Evolutionary conservation across 306 rosid species (phyloP).

Genomic region (Astragalus membranaceus): DNA sequence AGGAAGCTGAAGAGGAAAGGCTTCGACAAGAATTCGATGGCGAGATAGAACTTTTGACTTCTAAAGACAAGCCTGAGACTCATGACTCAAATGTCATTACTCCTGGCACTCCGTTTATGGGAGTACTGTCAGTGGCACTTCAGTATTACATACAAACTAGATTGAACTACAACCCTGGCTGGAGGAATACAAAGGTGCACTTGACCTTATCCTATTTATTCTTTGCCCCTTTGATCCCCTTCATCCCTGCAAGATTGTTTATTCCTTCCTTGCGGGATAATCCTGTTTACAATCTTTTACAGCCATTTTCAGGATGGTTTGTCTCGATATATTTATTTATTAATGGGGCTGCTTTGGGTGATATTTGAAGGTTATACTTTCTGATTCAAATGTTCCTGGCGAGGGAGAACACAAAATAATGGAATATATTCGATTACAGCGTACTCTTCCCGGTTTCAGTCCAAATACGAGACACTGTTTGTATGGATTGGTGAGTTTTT

Average conservation of each 20-base stretch:
- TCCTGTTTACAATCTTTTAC: conserved; percentile 39
- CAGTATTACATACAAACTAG: conserved; percentile 83
- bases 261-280: conserved; percentile 39
- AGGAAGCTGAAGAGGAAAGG: conserved; percentile 97
- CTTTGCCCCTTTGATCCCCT: conserved; percentile 22
- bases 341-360: conserved; percentile 54
- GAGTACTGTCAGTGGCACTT: conserved; percentile 74
- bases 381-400: conserved; percentile 94
- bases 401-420: conserved; percentile 98
- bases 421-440: conserved; percentile 74
- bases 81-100: conserved; percentile 87
- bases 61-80: conserved; percentile 70
- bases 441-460: conserved; percentile 73
- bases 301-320: conserved; percentile 39
- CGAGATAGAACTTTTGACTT: conserved; percentile 42
- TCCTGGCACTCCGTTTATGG: conserved; percentile 96
- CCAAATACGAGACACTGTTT: conserved; percentile 87
- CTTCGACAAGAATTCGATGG: conserved; percentile 65
- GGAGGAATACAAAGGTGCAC: conserved; percentile 75
- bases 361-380: conserved; percentile 91
- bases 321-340: conserved; percentile 37
- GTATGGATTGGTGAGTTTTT: conserved; percentile 82
- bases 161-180: conserved; percentile 73
- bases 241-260: conserved; percentile 30
- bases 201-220: conserved; percentile 22